Percentiles rank a stretch among this genome's conserved stretches.
These are phyloP conservation scores for Pichia californica DNA, from an alignment of 805 yeast genomes.

Conservation along the genomic window DNA sequence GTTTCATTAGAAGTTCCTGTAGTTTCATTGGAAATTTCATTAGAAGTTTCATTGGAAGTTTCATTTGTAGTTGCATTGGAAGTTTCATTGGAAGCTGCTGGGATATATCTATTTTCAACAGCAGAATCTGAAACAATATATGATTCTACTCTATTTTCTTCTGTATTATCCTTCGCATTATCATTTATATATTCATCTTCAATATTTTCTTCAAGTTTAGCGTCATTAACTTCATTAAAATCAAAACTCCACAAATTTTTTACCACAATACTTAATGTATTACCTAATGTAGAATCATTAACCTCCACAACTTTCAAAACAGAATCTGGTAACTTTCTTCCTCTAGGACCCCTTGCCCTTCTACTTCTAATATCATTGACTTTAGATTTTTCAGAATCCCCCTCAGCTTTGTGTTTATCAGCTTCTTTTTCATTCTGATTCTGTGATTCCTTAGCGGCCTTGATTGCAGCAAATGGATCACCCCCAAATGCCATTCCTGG, in stretches of 20 bases:
- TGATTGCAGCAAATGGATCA: conserved; percentile 13
- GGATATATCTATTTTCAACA: too few relatives aligned
- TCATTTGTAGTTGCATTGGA: too few relatives aligned
- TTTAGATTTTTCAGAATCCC: conserved; percentile 5
- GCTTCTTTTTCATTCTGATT: not conserved
- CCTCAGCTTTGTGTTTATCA: not conserved
- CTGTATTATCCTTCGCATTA: not conserved
- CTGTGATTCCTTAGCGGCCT: conserved; percentile 5
- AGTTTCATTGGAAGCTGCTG: too few relatives aligned
- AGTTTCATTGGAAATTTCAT: too few relatives aligned
- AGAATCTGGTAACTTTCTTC: conserved; percentile 59
- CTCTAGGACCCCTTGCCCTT: conserved; percentile 69
- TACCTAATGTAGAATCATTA: conserved; percentile 26
- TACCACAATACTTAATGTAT: conserved; percentile 29
- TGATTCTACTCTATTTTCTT: not conserved
- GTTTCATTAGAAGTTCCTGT: too few relatives aligned
- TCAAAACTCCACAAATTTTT: conserved; percentile 34
- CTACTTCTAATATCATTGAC: conserved; percentile 36
- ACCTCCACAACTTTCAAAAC: conserved; percentile 39
- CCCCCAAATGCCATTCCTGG: conserved; percentile 40
- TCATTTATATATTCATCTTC: conserved; percentile 1
- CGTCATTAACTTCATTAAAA: conserved; percentile 4
- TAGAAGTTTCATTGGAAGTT: too few relatives aligned
- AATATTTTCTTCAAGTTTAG: not conserved
- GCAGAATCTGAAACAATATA: not conserved